Base-by-base conservation (phyloP, 2,329 filamentous ascomycete genomes). In the Microthyrium microscopicum region DNA sequence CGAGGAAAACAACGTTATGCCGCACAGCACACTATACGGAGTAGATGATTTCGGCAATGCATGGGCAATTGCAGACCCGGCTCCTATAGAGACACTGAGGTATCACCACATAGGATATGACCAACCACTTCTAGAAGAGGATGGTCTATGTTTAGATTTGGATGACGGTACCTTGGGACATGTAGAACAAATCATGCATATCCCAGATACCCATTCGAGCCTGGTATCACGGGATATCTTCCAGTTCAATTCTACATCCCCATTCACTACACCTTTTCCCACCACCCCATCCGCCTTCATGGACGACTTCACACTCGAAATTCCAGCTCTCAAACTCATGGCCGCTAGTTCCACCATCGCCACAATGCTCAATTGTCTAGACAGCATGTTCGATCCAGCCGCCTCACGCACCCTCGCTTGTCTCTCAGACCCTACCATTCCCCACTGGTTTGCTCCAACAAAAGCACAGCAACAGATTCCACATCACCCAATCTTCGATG, bases 401-500 rank as follows among this genome's bases (percentile, higher is more conserved):
- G 54, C 60, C 16, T 44, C 51, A 18, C 68, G 66, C 2, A 61
- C 62, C 3, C 70, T 70, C 48, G 48, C 45, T 39, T 42, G 16
- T 48, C 49, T 28, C 40, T 55, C 36, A 31, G 41, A 50, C 5
- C 42, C 49, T n/a, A 47, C 55, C 29, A 50, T 71, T 5, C 66
- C 67, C 2, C 16, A 39, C 2, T 51, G 59, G 19, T 64, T 64
- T 53, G 58, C 52, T 27, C 68, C 67, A 12, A 70, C 65, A 2
- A 30, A 47, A 7, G 52, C 57, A 1, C 68, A 71, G 42, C 42
- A 55, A 6, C 40, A 52, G 3, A 47, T 66, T 11, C 59, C 63
- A 1, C 67, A 71, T 39, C 67, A 70, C 40, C 66, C 68, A 2
- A 38, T 69, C 7, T 46, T 71, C 15, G 68, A 72, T 42, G 48